Conservation (phyloP, 306 rosid genomes). For the Begonia fuchsioides region DNA sequence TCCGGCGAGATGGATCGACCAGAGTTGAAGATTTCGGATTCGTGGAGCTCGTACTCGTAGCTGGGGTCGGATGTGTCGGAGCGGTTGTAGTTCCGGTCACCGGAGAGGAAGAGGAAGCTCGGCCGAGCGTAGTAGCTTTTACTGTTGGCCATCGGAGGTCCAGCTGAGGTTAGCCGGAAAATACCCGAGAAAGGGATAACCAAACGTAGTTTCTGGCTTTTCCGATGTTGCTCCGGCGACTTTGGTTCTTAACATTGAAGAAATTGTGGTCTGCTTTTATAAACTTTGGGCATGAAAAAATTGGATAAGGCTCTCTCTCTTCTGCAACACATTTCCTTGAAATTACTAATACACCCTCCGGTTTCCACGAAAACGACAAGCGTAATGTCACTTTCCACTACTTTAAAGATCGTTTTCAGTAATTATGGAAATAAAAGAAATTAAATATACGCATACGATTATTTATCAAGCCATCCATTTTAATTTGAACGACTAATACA, state of each 20-base stretch:
- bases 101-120: slow-evolving; percentile 39
- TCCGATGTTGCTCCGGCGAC: not conserved
- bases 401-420: no score
- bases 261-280: not conserved
- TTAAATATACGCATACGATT: no score
- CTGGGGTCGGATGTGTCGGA: slow-evolving; percentile 21
- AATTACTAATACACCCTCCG: not conserved
- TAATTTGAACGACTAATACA: no score
- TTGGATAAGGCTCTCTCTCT: not conserved
- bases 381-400: no score
- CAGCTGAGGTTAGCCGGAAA: no score
- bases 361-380: not conserved
- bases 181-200: no score
- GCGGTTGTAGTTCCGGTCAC: slow-evolving; percentile 16
- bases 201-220: no score
- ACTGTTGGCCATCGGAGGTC: slow-evolving; percentile 67
- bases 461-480: no score
- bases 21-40: slow-evolving; percentile 61
- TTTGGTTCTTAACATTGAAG: not conserved
- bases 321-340: not conserved
- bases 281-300: not conserved
- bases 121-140: slow-evolving; percentile 28
- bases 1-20: slow-evolving; percentile 46
- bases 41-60: slow-evolving; percentile 70
- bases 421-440: no score